Base-by-base conservation (phyloP, 176 grass and related monocot genomes). In the Zizania latifolia region DNA sequence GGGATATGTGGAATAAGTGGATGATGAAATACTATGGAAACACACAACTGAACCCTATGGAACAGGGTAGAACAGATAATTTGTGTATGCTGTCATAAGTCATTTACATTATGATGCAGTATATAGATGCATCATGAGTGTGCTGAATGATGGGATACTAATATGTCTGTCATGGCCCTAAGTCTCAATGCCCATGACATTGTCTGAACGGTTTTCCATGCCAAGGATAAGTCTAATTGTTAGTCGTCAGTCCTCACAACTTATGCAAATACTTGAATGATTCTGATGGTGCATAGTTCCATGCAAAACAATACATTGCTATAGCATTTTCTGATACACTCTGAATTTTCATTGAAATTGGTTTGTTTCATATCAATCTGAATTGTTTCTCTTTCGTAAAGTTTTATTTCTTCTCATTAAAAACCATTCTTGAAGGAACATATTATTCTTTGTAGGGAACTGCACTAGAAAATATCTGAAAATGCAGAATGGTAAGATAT, bases 321-420 rank as follows among this genome's bases (percentile, higher is more conserved):
- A 17, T 31, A 80, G 29, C 10, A 8, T 36, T 66, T 64, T 44
- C 8, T 8, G 4, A 65, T 8, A 78, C 9, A 1, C 33, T 64
- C 4, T 35, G 21, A 74, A 74, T 32, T 68, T 21, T 21, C 16
- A 22, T 68, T 54, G 33, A 65, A 68, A 54, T 69, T 62, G 15
- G 34, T 66, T 81, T 10, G 27, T 62, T 75, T 62, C 53, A 40
- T 73, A 85, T 68, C 14, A 39, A 43, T 76, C 31, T 31, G 21
- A 65, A 22, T 39, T 58, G 5, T 4, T 27, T 66, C 54, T 62
- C 41, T 76, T 72, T 53, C 32, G 28, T 53, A 70, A 15, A 75
- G 14, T 56, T 23, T 82, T 74, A 55, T 40, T 62, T 69, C 17
- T 6, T 65, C 33, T 32, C 10, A 16, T 17, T 51, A 63, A 50